These are phyloP conservation scores for Fusarium sp. DNA, from an alignment of 2,329 filamentous ascomycete genomes.

Conservation along the genomic window DNA sequence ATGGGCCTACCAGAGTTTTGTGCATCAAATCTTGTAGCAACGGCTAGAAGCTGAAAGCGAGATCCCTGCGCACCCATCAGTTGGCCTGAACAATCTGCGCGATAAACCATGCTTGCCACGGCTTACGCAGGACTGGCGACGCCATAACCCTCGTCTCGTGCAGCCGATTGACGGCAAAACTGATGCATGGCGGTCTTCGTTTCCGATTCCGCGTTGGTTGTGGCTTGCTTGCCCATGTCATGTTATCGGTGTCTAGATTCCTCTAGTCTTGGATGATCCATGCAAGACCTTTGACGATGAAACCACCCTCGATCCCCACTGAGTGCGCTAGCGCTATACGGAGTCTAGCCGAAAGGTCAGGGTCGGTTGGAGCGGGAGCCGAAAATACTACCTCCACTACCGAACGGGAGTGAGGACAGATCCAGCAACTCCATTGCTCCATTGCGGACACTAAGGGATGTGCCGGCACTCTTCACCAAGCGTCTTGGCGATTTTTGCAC, in stretches of 20 bases:
- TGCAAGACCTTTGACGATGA: constrained; percentile 20
- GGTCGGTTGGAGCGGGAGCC: constrained; percentile 21
- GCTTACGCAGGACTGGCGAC: neutral
- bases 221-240: constrained; percentile 14
- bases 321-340: constrained; percentile 2
- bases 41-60: neutral
- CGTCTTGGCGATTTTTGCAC: neutral
- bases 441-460: constrained; percentile 6
- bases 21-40: constrained; percentile 6
- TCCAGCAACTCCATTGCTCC: constrained; percentile 10
- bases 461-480: neutral
- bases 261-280: neutral
- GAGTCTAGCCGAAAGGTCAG: neutral
- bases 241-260: neutral
- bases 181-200: neutral
- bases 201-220: constrained; percentile 16
- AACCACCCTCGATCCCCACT: constrained; percentile 16
- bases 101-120: neutral
- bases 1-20: constrained; percentile 34
- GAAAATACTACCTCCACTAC: neutral
- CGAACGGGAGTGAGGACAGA: neutral
- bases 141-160: neutral
- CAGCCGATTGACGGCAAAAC: constrained; percentile 8
- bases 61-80: neutral
- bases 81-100: neutral